Base-by-base conservation (phyloP, 192 early-diverging fungal genomes). In the Physocladia obscura region DNA sequence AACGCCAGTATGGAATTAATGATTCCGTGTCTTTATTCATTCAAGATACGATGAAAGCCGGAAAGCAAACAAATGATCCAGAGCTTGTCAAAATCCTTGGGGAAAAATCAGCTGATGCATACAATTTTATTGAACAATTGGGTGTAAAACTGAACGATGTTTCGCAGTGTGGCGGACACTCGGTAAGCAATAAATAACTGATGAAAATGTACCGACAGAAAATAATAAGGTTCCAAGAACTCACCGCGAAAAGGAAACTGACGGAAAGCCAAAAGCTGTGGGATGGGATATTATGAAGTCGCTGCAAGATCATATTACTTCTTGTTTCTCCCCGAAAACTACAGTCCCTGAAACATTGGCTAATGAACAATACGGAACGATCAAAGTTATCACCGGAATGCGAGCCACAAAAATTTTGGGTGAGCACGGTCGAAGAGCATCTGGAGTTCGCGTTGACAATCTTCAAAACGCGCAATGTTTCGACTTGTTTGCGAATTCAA, bases 141-240 rank as follows among this genome's bases (percentile, higher is more conserved):
- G 54, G 62, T 6, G 22, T 71, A 44, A 86, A 88, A 59, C 81
- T 94, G 22, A 83, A 86, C 48, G 74, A 89, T 50, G 83, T 94
- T 19, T 86, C 89, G n/a, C 89, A 89, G 67, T 82, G 92, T 57
- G 93, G 93, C 64, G 93, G 93, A 1, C 93, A 94, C 76, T 85
- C 90, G 19, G 54, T 60, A 49, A 26, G 34, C 30, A 32, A 8
- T 57, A 40, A 24, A 26, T 55, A 6, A 15, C 29, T 55, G 8
- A 55, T 55, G 11, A 30, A 47, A n/a, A 47, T 13, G 11, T n/a
- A 11, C 44, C 44, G n/a, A 47, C 44, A 47, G 22, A 19, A 54
- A 54, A 32, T 51, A 32, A 17, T 49, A 30, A 50, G 54, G 80
- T 82, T 47, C 89, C 92, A 27, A 81, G 93, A 70, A 94, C 93